Base-by-base conservation (phyloP, 2,329 filamentous ascomycete species). In the Tolypocladium ovalisporum region DNA sequence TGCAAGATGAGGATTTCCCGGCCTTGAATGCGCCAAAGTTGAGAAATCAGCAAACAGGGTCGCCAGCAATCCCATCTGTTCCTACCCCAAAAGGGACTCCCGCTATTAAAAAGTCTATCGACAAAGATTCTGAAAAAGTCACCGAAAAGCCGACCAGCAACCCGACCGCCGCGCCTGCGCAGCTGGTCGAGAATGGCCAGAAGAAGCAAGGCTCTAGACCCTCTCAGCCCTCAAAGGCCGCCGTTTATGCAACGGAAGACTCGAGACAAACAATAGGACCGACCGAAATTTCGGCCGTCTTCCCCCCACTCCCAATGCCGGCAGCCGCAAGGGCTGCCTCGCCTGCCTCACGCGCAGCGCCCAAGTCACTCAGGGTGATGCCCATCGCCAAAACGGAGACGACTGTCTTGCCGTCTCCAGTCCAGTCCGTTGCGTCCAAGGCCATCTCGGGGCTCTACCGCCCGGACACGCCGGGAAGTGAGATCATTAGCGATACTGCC, bases 401-500 rank as follows among this genome's bases (percentile, higher is more conserved):
- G 1, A 77, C 82, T 2, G 73, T 78, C 1, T 59, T 68, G 49
- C 62, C 69, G 7, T 72, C 72, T 6, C 70, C 67, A 5, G 65
- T 66, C 19, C 60, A 67, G 54, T 62, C 68, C 40, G 59, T 63
- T 39, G 58, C 62, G n/a, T 68, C 69, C 13, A 67, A 70, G 55
- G 66, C 63, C 2, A 59, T 70, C 27, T 70, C 68, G 19, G 56
- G 60, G 13, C 67, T 64, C 7, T 67, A 86, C 57, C 76, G 81
- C 8, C 87, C 89, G n/a, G 84, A 84, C 34, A 91, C 88, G 1
- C 88, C 89, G 0, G 81, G 75, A 1, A 91, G 87, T 66, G 89
- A 92, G 65, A 76, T 84, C 57, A 78, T 89, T 39, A 90, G 87
- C n/a, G 89, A 93, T 66, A 89, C 82, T 56, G 84, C 88, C 13